Evolutionary conservation across 768 basidiomycete genomes (phyloP).

Genomic region (Omphalotus guepiniiformis): DNA sequence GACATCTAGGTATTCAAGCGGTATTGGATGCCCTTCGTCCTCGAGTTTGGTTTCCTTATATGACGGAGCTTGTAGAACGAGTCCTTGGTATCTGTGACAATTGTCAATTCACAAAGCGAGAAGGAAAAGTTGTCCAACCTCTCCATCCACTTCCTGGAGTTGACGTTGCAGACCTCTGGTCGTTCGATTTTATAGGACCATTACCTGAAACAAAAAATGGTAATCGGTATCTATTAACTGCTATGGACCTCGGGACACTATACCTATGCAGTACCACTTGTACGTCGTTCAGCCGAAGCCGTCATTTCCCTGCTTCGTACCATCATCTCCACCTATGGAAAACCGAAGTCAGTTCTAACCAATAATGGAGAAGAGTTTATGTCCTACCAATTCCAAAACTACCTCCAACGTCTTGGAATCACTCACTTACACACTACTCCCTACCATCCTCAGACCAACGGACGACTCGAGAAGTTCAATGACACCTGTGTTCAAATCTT

Average conservation of each 20-base stretch:
- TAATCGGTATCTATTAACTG: conserved; percentile 16
- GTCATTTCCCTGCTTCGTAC: conserved; percentile 9
- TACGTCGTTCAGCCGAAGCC: conserved; percentile 9
- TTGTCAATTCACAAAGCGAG: conserved; percentile 17
- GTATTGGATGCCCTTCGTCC: conserved; percentile 12
- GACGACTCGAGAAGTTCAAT: conserved; percentile 7
- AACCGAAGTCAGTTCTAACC: conserved; percentile 14
- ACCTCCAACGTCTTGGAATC: conserved; percentile 11
- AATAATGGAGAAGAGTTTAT: conserved; percentile 21
- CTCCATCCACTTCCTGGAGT: conserved; percentile 18
- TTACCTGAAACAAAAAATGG: conserved; percentile 11
- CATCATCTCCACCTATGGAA: conserved; percentile 12
- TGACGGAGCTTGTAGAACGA: conserved; percentile 10
- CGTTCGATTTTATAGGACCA: conserved; percentile 19
- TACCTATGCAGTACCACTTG: conserved; percentile 6
- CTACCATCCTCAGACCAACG: conserved; percentile 6
- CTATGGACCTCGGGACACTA: conserved; percentile 16
- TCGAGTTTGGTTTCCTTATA: conserved; percentile 9
- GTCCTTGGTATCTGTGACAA: conserved; percentile 14
- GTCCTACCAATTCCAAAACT: conserved; percentile 13
- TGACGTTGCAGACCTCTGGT: conserved; percentile 14
- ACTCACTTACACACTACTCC: conserved; percentile 16
- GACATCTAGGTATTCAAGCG: conserved; percentile 16
- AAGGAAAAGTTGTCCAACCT: conserved; percentile 11
- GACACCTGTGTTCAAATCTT: conserved; percentile 13